phyloP scores from a whole-genome alignment of 805 yeast species.

The Jamesozyma jinghongensis region DNA sequence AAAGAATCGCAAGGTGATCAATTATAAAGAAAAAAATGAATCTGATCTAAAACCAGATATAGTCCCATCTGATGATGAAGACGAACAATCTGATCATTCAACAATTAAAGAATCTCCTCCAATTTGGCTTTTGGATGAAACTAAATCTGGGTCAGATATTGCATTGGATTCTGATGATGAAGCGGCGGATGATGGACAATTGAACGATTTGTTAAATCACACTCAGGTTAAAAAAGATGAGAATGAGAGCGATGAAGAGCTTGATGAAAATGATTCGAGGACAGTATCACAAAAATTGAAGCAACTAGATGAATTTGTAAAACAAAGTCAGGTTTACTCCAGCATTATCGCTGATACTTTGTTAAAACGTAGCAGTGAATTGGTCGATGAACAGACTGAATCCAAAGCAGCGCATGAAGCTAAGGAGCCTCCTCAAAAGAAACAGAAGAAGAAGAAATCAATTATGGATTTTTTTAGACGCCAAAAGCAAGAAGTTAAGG shows the following conservation, averaged over 20 bases:
- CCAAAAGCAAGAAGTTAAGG: slow-evolving; percentile 6
- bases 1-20: background rate
- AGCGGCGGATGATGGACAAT: slow-evolving; percentile 9
- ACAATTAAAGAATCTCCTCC: slow-evolving; percentile 8
- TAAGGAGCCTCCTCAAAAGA: slow-evolving; percentile 12
- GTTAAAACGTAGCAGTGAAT: slow-evolving; percentile 35
- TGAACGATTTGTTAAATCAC: slow-evolving; percentile 9
- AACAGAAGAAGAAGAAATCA: slow-evolving; percentile 13
- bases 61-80: slow-evolving; percentile 11
- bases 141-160: slow-evolving; percentile 8
- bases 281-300: slow-evolving; percentile 51
- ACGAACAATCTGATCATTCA: background rate
- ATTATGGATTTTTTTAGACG: slow-evolving; percentile 20
- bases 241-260: slow-evolving; percentile 11
- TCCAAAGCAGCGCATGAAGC: slow-evolving; percentile 15
- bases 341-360: slow-evolving; percentile 77
- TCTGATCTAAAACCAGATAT: slow-evolving; percentile 21
- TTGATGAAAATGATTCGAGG: slow-evolving; percentile 32
- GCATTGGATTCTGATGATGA: slow-evolving; percentile 23
- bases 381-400: slow-evolving; percentile 27
- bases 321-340: slow-evolving; percentile 80
- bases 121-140: slow-evolving; percentile 23
- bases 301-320: slow-evolving; percentile 65
- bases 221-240: slow-evolving; percentile 1
- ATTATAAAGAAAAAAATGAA: slow-evolving; percentile 26